Evolutionary conservation across 371 early-diverging fungal genomes (phyloP).

Genomic region (Mortierella sp.): DNA sequence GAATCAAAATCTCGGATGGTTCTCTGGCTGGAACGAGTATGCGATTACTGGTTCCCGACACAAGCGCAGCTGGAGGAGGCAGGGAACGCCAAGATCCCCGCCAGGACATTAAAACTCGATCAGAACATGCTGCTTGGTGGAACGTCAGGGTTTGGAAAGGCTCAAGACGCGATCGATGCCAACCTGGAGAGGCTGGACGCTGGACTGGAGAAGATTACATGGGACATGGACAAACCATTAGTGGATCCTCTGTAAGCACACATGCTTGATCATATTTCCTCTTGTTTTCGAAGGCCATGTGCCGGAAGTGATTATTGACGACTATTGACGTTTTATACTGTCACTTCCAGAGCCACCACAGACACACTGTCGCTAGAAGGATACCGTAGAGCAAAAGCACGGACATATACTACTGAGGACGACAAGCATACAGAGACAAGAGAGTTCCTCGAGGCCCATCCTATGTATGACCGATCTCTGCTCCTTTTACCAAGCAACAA

Average conservation of each 20-base stretch:
- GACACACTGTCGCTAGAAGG: slow-evolving; percentile 18
- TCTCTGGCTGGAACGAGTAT: slow-evolving; percentile 28
- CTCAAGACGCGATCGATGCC: slow-evolving; percentile 48
- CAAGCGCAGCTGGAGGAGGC: slow-evolving; percentile 37
- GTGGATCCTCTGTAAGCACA: slow-evolving; percentile 26
- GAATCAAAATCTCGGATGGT: slow-evolving; percentile 27
- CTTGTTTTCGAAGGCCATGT: neutral
- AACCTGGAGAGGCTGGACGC: slow-evolving; percentile 40
- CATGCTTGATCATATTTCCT: no score
- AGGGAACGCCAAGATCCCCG: slow-evolving; percentile 3
- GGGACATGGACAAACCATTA: slow-evolving; percentile 18
- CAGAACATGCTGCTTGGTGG: slow-evolving; percentile 1
- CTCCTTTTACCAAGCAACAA: slow-evolving; percentile 65
- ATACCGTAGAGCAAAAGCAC: slow-evolving; percentile 21
- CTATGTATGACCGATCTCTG: slow-evolving; percentile 71
- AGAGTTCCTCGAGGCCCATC: slow-evolving; percentile 71
- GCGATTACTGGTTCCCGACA: slow-evolving; percentile 49
- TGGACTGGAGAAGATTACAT: slow-evolving; percentile 46
- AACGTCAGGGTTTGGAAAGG: slow-evolving; percentile 34
- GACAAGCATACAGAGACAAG: slow-evolving; percentile 55
- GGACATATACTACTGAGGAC: slow-evolving; percentile 54
- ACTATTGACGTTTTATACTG: no score
- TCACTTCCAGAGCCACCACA: neutral
- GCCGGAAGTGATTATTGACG: no score
- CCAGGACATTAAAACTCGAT: slow-evolving; percentile 11